These are phyloP conservation scores for Globisporangium irregulare DNA, from an alignment of 352 stramenopile genomes.

Conservation along the genomic window DNA sequence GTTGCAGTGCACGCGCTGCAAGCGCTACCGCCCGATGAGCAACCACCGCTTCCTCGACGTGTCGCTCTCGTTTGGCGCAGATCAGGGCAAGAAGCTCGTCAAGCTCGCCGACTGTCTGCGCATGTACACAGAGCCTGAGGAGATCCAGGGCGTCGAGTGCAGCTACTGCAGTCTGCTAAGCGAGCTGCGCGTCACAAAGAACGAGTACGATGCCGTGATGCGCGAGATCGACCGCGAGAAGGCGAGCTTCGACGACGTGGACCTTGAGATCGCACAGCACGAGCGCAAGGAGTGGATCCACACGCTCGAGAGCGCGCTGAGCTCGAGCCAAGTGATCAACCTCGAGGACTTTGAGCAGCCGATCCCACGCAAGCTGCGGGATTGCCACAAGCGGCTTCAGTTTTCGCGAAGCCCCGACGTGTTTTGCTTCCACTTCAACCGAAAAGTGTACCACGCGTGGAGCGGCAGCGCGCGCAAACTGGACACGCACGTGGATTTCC, in stretches of 20 bases:
- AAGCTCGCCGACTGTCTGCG: constrained; percentile 55
- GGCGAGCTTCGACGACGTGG: constrained; percentile 26
- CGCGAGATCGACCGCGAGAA: constrained; percentile 18
- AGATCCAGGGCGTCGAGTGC: constrained; percentile 75
- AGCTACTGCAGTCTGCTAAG: constrained; percentile 61
- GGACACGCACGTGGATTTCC: constrained; percentile 77
- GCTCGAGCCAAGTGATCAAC: constrained; percentile 25
- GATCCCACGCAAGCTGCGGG: constrained; percentile 37
- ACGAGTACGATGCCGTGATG: constrained; percentile 23
- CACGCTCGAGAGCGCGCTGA: constrained; percentile 43
- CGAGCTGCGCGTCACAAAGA: constrained; percentile 42
- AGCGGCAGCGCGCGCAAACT: constrained; percentile 72
- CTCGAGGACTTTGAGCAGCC: constrained; percentile 38
- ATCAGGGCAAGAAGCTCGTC: constrained; percentile 27
- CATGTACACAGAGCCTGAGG: constrained; percentile 64
- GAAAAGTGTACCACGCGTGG: constrained; percentile 74
- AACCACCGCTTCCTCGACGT: constrained; percentile 80
- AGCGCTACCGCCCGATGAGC: constrained; percentile 59
- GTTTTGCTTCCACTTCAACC: constrained; percentile 88
- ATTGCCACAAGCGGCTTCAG: constrained; percentile 66
- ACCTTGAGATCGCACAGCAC: constrained; percentile 52
- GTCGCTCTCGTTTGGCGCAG: constrained; percentile 60
- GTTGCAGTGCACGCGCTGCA: constrained; percentile 68
- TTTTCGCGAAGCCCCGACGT: constrained; percentile 80
- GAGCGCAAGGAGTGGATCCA: constrained; percentile 70